Conservation (phyloP, 1,139 yeast species). For the Yamadazyma buinensis region DNA sequence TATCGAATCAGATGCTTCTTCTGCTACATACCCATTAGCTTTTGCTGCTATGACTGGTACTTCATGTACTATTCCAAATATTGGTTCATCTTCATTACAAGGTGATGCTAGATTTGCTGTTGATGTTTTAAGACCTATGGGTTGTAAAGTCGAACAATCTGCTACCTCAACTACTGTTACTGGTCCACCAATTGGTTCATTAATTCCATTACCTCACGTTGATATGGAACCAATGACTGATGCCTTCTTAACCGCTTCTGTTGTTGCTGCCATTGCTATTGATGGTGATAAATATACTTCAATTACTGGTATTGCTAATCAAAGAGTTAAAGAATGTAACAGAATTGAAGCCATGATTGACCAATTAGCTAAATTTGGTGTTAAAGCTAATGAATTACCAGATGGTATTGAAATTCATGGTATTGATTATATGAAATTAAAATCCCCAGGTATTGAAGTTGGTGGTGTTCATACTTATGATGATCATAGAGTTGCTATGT, state of each 20-base stretch:
- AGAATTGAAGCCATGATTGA: slow-evolving; percentile 93
- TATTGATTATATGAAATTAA: slow-evolving; percentile 41
- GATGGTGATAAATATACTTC: slow-evolving; percentile 56
- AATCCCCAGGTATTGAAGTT: slow-evolving; percentile 42
- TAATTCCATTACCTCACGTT: slow-evolving; percentile 68
- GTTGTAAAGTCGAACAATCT: slow-evolving; percentile 82
- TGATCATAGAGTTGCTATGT: slow-evolving; percentile 98
- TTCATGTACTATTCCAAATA: slow-evolving; percentile 88
- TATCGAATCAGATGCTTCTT: slow-evolving; percentile 97
- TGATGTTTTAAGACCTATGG: slow-evolving; percentile 93
- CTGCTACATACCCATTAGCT: slow-evolving; percentile 97
- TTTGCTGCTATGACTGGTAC: slow-evolving; percentile 98
- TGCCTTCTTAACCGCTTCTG: slow-evolving; percentile 95
- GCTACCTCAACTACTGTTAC: slow-evolving; percentile 84
- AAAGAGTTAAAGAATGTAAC: slow-evolving; percentile 95
- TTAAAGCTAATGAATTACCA: slow-evolving; percentile 73
- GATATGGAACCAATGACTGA: slow-evolving; percentile 99
- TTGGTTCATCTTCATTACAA: slow-evolving; percentile 87
- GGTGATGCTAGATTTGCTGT: slow-evolving; percentile 97
- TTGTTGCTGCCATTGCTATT: slow-evolving; percentile 87
- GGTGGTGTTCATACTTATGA: slow-evolving; percentile 76
- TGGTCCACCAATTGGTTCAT: slow-evolving; percentile 72
- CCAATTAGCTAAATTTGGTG: slow-evolving; percentile 88
- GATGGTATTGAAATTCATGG: slow-evolving; percentile 93
- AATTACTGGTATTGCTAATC: slow-evolving; percentile 95